A percentile compares a stretch with the other conserved stretches of the same genome.
Evolutionary conservation across 371 early-diverging fungal species (phyloP).

Genomic region (Basidiobolus heterosporus): DNA sequence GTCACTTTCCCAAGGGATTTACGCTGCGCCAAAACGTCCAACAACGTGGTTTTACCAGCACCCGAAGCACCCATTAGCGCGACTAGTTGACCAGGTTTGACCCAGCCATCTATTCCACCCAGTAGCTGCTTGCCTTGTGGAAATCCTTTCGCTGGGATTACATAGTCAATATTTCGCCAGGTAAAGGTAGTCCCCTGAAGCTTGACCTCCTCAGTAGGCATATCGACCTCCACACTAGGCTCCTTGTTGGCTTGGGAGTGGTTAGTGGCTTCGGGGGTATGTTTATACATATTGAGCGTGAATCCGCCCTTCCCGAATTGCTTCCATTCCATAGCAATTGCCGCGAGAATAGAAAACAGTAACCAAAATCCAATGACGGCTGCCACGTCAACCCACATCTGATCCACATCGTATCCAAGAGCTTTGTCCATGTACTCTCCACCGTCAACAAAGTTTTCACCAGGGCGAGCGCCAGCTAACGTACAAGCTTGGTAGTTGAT

Average conservation of each 20-base stretch:
- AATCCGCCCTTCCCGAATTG: conserved; percentile 33
- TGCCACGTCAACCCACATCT: conserved; percentile 39
- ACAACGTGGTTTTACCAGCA: conserved; percentile 44
- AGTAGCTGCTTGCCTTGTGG: conserved; percentile 19
- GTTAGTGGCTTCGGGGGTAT: too few relatives aligned
- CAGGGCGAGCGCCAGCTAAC: conserved; percentile 28
- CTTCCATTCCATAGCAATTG: conserved; percentile 30
- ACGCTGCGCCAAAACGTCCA: conserved; percentile 59
- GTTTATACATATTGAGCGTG: conserved; percentile 33
- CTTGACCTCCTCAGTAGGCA: too few relatives aligned
- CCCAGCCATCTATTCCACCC: conserved; percentile 16
- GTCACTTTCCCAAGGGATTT: conserved; percentile 33
- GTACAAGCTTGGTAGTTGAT: conserved; percentile 30
- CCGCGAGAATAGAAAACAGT: conserved; percentile 27
- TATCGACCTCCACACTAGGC: too few relatives aligned
- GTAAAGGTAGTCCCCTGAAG: conserved; percentile 18
- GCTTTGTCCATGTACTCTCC: conserved; percentile 23
- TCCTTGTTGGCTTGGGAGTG: too few relatives aligned
- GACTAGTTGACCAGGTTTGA: conserved; percentile 10
- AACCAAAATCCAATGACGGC: conserved; percentile 32
- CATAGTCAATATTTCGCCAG: conserved; percentile 19
- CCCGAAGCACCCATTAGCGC: conserved; percentile 54
- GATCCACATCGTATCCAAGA: conserved; percentile 22
- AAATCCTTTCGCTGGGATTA: conserved; percentile 14
- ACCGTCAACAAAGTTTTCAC: conserved; percentile 21